Percentiles rank a stretch among this genome's conserved stretches.
Evolutionary conservation across 140 eudicot species (phyloP).

Genomic region (Flaveria floridana): DNA sequence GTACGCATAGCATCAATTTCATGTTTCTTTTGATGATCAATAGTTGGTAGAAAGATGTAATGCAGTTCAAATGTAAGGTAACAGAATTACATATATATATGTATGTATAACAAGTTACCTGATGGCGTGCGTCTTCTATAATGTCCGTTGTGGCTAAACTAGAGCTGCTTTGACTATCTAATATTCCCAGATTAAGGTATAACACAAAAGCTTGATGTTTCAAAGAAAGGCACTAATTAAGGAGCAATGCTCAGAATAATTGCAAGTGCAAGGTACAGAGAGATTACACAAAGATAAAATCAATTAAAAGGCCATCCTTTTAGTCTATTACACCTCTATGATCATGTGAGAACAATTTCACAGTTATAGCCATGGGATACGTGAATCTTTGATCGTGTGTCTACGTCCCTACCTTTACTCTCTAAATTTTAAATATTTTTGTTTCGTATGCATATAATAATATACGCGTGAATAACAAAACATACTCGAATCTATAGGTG

Average conservation of each 20-base stretch:
- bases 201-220: background rate
- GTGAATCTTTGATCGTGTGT: too few relatives aligned
- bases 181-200: background rate
- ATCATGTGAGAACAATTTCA: background rate
- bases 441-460: too few relatives aligned
- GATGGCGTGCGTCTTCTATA: slow-evolving; percentile 69
- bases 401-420: too few relatives aligned
- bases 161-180: slow-evolving; percentile 85
- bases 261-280: too few relatives aligned
- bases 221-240: background rate
- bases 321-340: background rate
- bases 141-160: slow-evolving; percentile 57
- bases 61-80: background rate
- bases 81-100: background rate
- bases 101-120: slow-evolving; percentile 44
- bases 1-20: background rate
- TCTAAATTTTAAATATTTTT: too few relatives aligned
- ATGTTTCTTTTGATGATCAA: background rate
- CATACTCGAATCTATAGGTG: too few relatives aligned
- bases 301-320: background rate
- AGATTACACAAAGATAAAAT: background rate
- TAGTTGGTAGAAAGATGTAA: background rate
- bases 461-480: background rate
- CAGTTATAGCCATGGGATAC: too few relatives aligned
- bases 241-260: background rate